Evolutionary conservation across 352 stramenopile genomes (phyloP).

Genomic region (Phytophthora meadii): DNA sequence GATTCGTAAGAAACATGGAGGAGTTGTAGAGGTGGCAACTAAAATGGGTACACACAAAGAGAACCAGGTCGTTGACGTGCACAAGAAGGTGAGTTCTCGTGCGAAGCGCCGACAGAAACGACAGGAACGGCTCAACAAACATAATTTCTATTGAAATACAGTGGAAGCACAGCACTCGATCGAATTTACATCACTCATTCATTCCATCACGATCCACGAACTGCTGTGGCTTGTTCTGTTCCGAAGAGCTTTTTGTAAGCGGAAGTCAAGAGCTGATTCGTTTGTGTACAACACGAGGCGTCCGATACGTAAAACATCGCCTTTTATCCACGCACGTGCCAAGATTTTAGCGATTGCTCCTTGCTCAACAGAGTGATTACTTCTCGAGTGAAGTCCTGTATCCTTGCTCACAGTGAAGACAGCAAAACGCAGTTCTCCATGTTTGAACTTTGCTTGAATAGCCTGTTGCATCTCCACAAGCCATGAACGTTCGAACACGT

Average conservation of each 20-base stretch:
- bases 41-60: constrained; percentile 61
- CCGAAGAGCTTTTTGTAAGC: constrained; percentile 16
- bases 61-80: constrained; percentile 51
- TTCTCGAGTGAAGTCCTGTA: constrained; percentile 22
- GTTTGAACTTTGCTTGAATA: constrained; percentile 22
- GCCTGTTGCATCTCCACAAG: constrained; percentile 33
- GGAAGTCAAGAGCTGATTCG: constrained; percentile 22
- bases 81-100: constrained; percentile 74
- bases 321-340: constrained; percentile 35
- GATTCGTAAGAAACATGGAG: constrained; percentile 87
- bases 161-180: neutral
- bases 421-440: constrained; percentile 40
- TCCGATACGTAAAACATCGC: constrained; percentile 45
- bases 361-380: constrained; percentile 30
- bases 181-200: constrained; percentile 18
- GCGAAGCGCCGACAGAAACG: constrained; percentile 72
- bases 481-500: constrained; percentile 45
- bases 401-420: constrained; percentile 44
- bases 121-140: constrained; percentile 55
- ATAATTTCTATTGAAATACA: constrained; percentile 73
- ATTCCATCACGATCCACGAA: constrained; percentile 31
- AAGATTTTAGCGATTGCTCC: constrained; percentile 37
- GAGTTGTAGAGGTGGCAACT: constrained; percentile 62
- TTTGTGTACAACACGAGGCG: constrained; percentile 46
- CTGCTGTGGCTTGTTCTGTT: constrained; percentile 6